Conservation (phyloP, 441 rosid species). For the Lepidium campestre region DNA sequence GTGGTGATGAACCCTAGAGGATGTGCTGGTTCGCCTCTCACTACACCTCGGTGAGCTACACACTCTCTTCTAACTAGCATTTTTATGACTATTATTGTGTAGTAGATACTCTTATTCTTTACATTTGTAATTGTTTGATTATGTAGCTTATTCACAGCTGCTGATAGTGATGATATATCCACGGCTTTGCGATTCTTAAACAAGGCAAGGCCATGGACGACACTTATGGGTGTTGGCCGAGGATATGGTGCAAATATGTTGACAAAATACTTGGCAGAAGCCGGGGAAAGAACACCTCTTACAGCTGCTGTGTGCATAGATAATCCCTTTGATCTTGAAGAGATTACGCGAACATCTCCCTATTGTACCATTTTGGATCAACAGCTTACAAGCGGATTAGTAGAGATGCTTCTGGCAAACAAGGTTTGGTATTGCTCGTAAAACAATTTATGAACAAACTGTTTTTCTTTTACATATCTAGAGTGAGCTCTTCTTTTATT, state of each 20-base stretch:
- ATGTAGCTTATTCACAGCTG: constrained; percentile 97
- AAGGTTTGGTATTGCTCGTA: constrained; percentile 54
- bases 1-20: constrained; percentile 98
- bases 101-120: not conserved
- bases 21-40: constrained; percentile 90
- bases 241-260: constrained; percentile 95
- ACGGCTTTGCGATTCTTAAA: constrained; percentile 66
- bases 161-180: constrained; percentile 93
- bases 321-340: constrained; percentile 93
- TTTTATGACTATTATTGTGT: no score
- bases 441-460: constrained; percentile 14
- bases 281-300: constrained; percentile 79
- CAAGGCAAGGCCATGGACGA: constrained; percentile 91
- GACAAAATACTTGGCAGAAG: constrained; percentile 88
- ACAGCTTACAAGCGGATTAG: constrained; percentile 68
- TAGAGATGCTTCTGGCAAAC: constrained; percentile 69
- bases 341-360: constrained; percentile 69
- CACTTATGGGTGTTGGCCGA: constrained; percentile 81
- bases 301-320: constrained; percentile 89
- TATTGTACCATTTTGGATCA: constrained; percentile 43
- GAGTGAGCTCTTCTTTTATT: constrained; percentile 18
- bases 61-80: not conserved
- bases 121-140: constrained; percentile 16
- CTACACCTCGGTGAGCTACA: constrained; percentile 66
- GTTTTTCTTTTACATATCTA: not conserved